phyloP scores from a whole-genome alignment of 148 eudicot genomes.

The Bassia scoparia region DNA sequence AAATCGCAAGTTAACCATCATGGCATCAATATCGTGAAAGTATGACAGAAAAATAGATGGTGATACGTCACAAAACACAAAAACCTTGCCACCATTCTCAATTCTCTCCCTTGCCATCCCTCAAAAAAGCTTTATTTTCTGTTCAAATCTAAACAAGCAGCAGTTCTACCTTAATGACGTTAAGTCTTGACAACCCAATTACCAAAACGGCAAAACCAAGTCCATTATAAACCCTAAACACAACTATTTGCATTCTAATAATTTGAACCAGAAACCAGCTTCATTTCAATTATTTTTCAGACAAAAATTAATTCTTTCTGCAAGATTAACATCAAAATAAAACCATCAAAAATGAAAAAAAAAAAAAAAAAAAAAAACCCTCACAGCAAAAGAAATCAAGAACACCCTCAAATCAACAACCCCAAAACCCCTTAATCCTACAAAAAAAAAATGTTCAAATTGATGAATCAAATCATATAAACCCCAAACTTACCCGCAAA shows the following conservation, averaged over 20 bases:
- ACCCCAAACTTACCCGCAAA: neutral
- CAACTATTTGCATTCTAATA: neutral
- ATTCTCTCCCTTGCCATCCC: neutral
- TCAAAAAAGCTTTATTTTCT: neutral
- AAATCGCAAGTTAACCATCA: constrained; percentile 18
- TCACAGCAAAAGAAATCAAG: neutral
- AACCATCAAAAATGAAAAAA: neutral
- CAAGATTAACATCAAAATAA: neutral
- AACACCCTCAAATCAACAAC: neutral
- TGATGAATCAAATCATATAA: neutral
- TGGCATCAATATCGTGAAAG: neutral
- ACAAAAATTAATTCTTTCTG: neutral
- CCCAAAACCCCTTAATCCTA: too few relatives aligned
- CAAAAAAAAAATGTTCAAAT: neutral
- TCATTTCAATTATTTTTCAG: neutral
- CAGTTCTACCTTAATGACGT: neutral
- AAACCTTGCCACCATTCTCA: neutral
- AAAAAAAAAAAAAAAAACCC: neutral
- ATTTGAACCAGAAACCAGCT: neutral
- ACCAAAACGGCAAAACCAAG: neutral
- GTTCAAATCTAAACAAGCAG: neutral
- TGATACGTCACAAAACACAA: neutral
- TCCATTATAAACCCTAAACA: neutral
- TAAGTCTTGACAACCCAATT: neutral
- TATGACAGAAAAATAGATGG: neutral